These are phyloP conservation scores for Thalassiosira profunda DNA, from an alignment of 108 stramenopile species.

Conservation along the genomic window DNA sequence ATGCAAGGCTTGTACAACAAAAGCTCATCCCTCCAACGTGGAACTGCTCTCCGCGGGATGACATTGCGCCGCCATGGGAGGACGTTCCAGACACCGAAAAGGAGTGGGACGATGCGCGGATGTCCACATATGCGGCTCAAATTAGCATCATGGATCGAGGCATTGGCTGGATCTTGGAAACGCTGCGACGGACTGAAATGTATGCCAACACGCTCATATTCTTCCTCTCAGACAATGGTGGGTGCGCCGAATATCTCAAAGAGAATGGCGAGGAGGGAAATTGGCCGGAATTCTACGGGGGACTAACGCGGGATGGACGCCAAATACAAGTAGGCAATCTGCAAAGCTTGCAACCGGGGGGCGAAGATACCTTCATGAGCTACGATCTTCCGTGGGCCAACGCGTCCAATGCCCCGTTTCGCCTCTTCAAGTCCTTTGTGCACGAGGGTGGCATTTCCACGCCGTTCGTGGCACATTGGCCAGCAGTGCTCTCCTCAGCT, in stretches of 20 bases:
- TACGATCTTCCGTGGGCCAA: slow-evolving; percentile 55
- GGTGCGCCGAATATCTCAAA: slow-evolving; percentile 49
- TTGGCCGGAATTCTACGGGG: slow-evolving; percentile 48
- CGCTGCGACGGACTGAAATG: slow-evolving; percentile 12
- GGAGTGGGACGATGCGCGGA: slow-evolving; percentile 51
- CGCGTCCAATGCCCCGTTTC: slow-evolving; percentile 51
- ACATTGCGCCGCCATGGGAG: slow-evolving; percentile 37
- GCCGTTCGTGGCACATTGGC: slow-evolving; percentile 46
- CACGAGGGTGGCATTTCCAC: slow-evolving; percentile 52
- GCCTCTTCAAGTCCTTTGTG: slow-evolving; percentile 50
- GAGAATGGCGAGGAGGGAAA: slow-evolving; percentile 50
- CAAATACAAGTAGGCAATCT: slow-evolving; percentile 39
- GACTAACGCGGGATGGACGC: slow-evolving; percentile 31
- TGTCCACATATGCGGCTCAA: slow-evolving; percentile 52
- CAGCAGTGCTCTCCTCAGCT: background rate
- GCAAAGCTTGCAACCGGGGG: slow-evolving; percentile 23
- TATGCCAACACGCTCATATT: slow-evolving; percentile 48
- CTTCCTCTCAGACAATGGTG: slow-evolving; percentile 55
- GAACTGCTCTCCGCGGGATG: slow-evolving; percentile 50
- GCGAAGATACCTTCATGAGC: slow-evolving; percentile 47
- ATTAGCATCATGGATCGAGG: slow-evolving; percentile 48
- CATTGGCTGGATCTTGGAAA: slow-evolving; percentile 37
- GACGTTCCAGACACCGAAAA: slow-evolving; percentile 3
- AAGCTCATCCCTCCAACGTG: slow-evolving; percentile 34
- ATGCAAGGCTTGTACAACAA: slow-evolving; percentile 23